Conservation (phyloP, 2,329 filamentous ascomycete species). For the Trichoderma sp. region DNA sequence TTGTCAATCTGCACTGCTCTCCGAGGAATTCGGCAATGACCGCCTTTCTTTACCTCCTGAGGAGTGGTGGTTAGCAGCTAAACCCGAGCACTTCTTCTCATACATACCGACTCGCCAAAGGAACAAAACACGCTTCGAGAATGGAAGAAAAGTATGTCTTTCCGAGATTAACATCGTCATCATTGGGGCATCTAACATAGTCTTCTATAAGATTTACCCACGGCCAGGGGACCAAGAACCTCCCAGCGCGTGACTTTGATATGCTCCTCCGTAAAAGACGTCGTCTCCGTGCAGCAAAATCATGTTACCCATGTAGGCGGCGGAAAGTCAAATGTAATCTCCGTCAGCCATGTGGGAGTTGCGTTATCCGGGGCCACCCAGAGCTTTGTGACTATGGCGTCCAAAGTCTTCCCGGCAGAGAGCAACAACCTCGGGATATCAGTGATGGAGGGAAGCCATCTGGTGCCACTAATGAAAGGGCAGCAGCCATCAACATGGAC, state of each 20-base stretch:
- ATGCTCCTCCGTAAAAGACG: neutral
- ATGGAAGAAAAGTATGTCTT: neutral
- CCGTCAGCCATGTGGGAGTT: neutral
- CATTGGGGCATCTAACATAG: neutral
- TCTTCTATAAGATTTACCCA: neutral
- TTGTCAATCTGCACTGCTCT: neutral
- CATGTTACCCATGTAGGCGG: neutral
- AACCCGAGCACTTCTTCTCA: neutral
- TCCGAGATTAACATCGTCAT: neutral
- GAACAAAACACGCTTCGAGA: neutral
- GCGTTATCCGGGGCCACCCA: neutral
- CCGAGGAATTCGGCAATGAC: neutral
- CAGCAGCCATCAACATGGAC: neutral
- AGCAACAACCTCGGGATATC: neutral
- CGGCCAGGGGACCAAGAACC: neutral
- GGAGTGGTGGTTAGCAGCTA: neutral
- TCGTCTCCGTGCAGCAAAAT: neutral
- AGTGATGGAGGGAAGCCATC: neutral
- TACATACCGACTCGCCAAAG: neutral
- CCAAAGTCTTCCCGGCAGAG: neutral
- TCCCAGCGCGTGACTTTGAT: neutral
- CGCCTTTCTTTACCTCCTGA: neutral
- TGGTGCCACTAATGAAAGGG: neutral
- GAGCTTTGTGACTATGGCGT: neutral
- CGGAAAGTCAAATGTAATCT: neutral